Conservation (phyloP, 495 filamentous ascomycete species). For the Penicillium angulare region DNA sequence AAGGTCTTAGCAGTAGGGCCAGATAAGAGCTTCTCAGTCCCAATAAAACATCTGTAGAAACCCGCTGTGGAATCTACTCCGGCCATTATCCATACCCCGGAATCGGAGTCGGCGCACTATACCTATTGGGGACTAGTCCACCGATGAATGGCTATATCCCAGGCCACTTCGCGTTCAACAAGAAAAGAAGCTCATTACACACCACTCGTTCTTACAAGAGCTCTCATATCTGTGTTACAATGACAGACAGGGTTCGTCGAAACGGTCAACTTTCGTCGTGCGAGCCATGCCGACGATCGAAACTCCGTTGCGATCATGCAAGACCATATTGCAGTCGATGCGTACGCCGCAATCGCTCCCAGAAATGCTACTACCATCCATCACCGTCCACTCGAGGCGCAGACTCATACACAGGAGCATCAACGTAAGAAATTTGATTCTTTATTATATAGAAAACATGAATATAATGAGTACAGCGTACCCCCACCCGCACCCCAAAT, state of each 20-base stretch:
- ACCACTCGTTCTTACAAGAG: too few relatives aligned
- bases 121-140: too few relatives aligned
- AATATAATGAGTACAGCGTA: background rate
- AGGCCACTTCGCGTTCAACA: too few relatives aligned
- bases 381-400: background rate
- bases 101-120: too few relatives aligned
- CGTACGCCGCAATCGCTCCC: conserved; percentile 16
- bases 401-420: background rate
- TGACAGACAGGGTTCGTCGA: conserved; percentile 18
- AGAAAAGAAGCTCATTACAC: too few relatives aligned
- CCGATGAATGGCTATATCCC: too few relatives aligned
- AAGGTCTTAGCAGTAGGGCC: too few relatives aligned
- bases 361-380: background rate
- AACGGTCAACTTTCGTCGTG: conserved; percentile 44
- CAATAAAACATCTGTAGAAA: too few relatives aligned
- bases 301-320: conserved; percentile 41
- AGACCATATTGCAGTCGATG: conserved; percentile 27
- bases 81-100: too few relatives aligned
- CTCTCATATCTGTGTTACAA: too few relatives aligned
- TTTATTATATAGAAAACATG: background rate
- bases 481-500: background rate
- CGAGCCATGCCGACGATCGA: conserved; percentile 44
- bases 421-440: background rate
- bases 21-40: too few relatives aligned
- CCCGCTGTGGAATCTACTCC: too few relatives aligned